These are phyloP conservation scores for Singerocomus inundabilis DNA, from an alignment of 1,284 basidiomycete genomes.

Conservation along the genomic window DNA sequence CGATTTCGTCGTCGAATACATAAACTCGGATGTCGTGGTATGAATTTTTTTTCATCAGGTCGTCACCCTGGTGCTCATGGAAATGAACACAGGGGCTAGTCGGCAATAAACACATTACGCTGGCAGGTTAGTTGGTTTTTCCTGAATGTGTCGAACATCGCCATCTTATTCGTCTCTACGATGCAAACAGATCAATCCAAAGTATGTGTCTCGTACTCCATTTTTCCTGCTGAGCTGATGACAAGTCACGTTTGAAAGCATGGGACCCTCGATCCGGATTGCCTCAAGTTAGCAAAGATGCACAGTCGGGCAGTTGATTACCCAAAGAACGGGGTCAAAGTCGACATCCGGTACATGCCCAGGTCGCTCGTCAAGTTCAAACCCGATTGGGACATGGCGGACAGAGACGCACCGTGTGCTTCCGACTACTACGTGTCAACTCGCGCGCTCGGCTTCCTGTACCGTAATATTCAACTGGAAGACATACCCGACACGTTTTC, in stretches of 20 bases:
- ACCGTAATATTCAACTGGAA: conserved; percentile 49
- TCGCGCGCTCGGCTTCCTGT: conserved; percentile 41
- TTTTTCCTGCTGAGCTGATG: too few relatives aligned
- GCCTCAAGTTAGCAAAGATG: conserved; percentile 58
- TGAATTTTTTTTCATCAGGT: neutral
- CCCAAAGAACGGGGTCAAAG: conserved; percentile 61
- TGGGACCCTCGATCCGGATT: conserved; percentile 59
- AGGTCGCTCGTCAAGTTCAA: conserved; percentile 31
- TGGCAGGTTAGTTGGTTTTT: conserved; percentile 51
- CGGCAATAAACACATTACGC: conserved; percentile 66
- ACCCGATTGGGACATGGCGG: conserved; percentile 46
- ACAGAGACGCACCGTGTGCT: conserved; percentile 30
- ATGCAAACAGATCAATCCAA: conserved; percentile 63
- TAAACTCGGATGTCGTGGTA: conserved; percentile 76
- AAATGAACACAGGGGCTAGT: conserved; percentile 52
- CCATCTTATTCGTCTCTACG: neutral
- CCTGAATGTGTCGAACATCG: neutral
- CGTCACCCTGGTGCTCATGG: conserved; percentile 2
- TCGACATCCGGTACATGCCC: conserved; percentile 49
- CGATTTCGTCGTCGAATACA: conserved; percentile 81
- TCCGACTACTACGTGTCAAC: conserved; percentile 36
- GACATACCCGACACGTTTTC: conserved; percentile 35
- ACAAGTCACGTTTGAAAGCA: conserved; percentile 40
- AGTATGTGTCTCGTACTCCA: conserved; percentile 37
- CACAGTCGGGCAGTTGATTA: conserved; percentile 75